These are phyloP conservation scores for Salix suchowensis DNA, from an alignment of 345 rosid genomes.

Conservation along the genomic window DNA sequence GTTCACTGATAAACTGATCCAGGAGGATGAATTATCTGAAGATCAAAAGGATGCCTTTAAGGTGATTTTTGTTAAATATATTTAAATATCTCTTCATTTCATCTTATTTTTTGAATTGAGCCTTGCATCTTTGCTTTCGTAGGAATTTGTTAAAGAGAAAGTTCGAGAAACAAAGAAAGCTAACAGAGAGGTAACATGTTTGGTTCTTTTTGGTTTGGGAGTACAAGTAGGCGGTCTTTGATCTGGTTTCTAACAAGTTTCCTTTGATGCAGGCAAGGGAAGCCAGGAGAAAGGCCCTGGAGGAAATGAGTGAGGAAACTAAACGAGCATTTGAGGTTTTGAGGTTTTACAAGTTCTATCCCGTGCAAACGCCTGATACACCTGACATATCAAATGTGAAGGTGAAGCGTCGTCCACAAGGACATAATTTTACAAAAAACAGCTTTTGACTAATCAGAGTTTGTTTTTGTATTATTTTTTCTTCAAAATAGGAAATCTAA, in stretches of 20 bases:
- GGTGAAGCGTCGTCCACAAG: slow-evolving; percentile 28
- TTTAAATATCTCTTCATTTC: slow-evolving; percentile 6
- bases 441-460: neutral
- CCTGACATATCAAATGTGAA: slow-evolving; percentile 71
- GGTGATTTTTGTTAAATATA: slow-evolving; percentile 32
- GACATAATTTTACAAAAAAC: neutral
- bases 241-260: neutral
- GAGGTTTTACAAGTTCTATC: slow-evolving; percentile 95
- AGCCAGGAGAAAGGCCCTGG: slow-evolving; percentile 69
- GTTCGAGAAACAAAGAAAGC: slow-evolving; percentile 86
- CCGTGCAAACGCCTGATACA: slow-evolving; percentile 57
- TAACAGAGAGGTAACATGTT: slow-evolving; percentile 61
- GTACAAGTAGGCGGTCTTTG: neutral
- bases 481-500: neutral
- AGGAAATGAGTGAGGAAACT: slow-evolving; percentile 77
- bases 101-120: neutral
- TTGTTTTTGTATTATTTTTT: neutral
- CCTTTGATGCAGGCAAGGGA: slow-evolving; percentile 62
- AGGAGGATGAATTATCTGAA: slow-evolving; percentile 59
- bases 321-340: slow-evolving; percentile 56
- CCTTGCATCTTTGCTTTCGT: slow-evolving; percentile 3
- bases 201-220: neutral
- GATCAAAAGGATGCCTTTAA: slow-evolving; percentile 86
- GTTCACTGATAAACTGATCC: slow-evolving; percentile 53
- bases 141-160: slow-evolving; percentile 80